Evolutionary conservation across 1,139 yeast species (phyloP).

Genomic region (Debaryomyces sp.): DNA sequence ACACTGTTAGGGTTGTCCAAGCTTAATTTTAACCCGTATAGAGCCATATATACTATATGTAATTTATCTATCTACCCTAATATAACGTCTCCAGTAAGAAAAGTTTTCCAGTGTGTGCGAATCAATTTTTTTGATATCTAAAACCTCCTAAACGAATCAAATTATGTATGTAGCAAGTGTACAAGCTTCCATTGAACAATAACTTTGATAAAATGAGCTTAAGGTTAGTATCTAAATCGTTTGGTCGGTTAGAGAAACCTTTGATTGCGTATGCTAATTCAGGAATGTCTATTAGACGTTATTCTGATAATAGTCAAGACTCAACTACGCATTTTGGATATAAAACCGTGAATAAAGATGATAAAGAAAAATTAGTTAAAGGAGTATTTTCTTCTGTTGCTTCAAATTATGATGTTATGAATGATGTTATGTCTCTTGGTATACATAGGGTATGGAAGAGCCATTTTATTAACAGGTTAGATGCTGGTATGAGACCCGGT

Average conservation of each 20-base stretch:
- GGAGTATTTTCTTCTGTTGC: constrained; percentile 95
- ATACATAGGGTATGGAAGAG: constrained; percentile 94
- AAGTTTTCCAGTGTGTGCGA: constrained; percentile 5
- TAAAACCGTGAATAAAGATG: constrained; percentile 75
- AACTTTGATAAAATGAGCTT: constrained; percentile 9
- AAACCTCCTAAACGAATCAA: constrained; percentile 1
- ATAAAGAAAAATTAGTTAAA: constrained; percentile 85
- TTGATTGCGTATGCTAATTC: neutral
- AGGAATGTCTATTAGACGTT: constrained; percentile 7
- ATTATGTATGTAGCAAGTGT: neutral
- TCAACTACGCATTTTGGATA: constrained; percentile 91
- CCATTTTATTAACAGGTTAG: constrained; percentile 83
- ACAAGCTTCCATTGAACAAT: neutral
- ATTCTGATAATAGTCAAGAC: constrained; percentile 7
- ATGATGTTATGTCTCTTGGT: constrained; percentile 97
- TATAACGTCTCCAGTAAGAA: neutral
- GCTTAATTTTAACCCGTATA: constrained; percentile 31
- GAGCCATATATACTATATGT: constrained; percentile 4
- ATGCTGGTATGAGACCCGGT: constrained; percentile 94
- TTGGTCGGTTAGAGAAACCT: constrained; percentile 6
- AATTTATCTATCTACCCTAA: neutral
- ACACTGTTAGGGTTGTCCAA: constrained; percentile 83
- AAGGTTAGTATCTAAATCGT: constrained; percentile 8
- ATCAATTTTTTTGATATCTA: constrained; percentile 3
- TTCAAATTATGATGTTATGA: constrained; percentile 91